Evolutionary conservation across 106 monocot species (phyloP), one percentile per base, ranked within the genome.

Genomic region (Narthecium ossifragum): DNA sequence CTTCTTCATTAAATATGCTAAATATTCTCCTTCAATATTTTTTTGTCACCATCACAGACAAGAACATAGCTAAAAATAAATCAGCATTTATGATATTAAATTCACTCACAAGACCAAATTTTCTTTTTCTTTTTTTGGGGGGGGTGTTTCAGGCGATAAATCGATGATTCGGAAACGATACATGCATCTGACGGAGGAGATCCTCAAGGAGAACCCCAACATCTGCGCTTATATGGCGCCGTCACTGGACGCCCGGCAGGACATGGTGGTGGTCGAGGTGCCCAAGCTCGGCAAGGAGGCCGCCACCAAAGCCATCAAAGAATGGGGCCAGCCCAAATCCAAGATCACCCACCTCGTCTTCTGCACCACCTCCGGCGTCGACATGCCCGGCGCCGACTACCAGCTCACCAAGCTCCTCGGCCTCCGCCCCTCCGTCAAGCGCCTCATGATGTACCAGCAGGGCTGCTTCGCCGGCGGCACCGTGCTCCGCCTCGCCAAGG

Each of bases 341-440:
- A 66, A 43, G 26, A 88, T 88, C 69, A 88, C 88, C 36, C 88
- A 88, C 70, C 45, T 80, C 34, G 51, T 88, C 67, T 80, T 88
- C 73, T 84, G 79, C 72, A 88, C 82, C 39, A 83, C 83, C 13
- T 54, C 65, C 54, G 79, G 87, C 11, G 72, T 88, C 31, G 88
- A 88, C 83, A 83, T 88, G 88, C 83, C 88, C 51, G 83, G 88
- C 23, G 79, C 83, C 34, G 88, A 88, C 60, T 88, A 88, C 76
- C 83, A 83, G 73, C 79, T 88, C 53, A 68, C 80, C 36, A 76
- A 68, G 45, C 76, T 88, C 55, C 83, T 88, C 36, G 80, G 88
- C 33, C 88, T 79, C 29, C 73, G 73, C 13, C 72, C 79, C 6
- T 75, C 79, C 20, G 78, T 88, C 52, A 88, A 77, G 60, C 75